These are phyloP conservation scores for Fraxinus americana DNA, from an alignment of 257 asterid species.

Conservation along the genomic window DNA sequence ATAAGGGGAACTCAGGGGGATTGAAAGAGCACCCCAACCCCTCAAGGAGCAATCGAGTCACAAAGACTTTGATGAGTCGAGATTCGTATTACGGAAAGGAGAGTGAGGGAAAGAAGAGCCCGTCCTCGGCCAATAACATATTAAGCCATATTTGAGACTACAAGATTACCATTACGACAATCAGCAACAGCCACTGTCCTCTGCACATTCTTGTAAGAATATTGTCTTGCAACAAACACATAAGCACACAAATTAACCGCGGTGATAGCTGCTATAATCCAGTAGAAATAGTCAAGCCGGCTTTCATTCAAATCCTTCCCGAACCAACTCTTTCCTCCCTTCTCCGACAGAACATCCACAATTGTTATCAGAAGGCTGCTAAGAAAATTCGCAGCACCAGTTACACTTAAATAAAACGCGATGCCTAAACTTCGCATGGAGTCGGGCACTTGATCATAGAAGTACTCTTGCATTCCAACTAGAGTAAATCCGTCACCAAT, in stretches of 20 bases:
- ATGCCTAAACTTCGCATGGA: slow-evolving; percentile 86
- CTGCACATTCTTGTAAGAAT: slow-evolving; percentile 69
- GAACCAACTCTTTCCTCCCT: slow-evolving; percentile 58
- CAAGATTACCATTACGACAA: slow-evolving; percentile 20
- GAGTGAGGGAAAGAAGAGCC: too few relatives aligned
- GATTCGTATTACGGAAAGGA: too few relatives aligned
- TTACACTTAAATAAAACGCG: slow-evolving; percentile 68
- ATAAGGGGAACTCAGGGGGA: too few relatives aligned
- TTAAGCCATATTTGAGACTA: too few relatives aligned
- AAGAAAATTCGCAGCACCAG: slow-evolving; percentile 67
- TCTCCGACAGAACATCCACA: slow-evolving; percentile 60
- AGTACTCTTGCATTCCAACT: slow-evolving; percentile 91
- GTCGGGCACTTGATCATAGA: slow-evolving; percentile 87
- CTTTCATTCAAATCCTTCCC: slow-evolving; percentile 49
- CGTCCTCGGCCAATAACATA: too few relatives aligned
- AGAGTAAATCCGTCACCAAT: slow-evolving; percentile 70
- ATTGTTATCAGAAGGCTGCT: slow-evolving; percentile 64
- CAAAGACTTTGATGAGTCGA: too few relatives aligned
- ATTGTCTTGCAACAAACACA: slow-evolving; percentile 50
- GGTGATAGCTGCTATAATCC: slow-evolving; percentile 59
- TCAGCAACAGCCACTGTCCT: slow-evolving; percentile 51
- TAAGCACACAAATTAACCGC: slow-evolving; percentile 47
- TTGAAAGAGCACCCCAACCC: too few relatives aligned
- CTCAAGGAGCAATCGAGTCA: too few relatives aligned
- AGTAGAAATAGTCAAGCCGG: slow-evolving; percentile 45